These are phyloP conservation scores for Hypoxylon intermedium DNA, from an alignment of 495 filamentous ascomycete genomes.

Conservation along the genomic window DNA sequence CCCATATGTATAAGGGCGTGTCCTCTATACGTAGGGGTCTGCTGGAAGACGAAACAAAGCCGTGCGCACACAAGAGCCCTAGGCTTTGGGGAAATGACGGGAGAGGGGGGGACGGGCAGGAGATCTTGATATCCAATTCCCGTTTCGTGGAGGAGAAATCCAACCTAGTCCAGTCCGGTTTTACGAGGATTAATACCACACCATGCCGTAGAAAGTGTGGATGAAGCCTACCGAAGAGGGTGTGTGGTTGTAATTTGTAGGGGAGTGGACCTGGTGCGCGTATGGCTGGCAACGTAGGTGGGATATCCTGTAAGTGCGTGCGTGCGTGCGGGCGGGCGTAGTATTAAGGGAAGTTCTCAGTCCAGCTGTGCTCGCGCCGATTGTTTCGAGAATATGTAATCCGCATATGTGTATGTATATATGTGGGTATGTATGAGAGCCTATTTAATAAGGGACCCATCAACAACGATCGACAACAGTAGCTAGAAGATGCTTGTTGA, in stretches of 20 bases:
- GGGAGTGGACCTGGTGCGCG: constrained; percentile 29
- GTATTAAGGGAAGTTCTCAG: constrained; percentile 21
- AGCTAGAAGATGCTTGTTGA: constrained; percentile 8
- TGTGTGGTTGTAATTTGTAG: constrained; percentile 36
- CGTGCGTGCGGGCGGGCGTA: background rate
- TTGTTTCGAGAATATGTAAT: constrained; percentile 38
- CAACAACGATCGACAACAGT: constrained; percentile 31
- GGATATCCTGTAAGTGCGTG: constrained; percentile 12
- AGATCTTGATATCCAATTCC: constrained; percentile 38
- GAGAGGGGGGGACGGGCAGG: constrained; percentile 14
- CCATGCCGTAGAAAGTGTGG: constrained; percentile 30
- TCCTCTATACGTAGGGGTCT: constrained; percentile 16
- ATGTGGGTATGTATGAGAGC: constrained; percentile 12
- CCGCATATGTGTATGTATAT: too few species aligned
- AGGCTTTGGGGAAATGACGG: constrained; percentile 29
- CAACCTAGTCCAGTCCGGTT: constrained; percentile 12
- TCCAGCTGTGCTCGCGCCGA: constrained; percentile 23
- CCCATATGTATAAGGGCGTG: constrained; percentile 35
- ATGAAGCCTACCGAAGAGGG: constrained; percentile 24
- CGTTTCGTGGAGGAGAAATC: constrained; percentile 13
- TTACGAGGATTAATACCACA: constrained; percentile 33
- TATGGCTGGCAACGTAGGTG: constrained; percentile 8
- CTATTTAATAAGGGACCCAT: constrained; percentile 34
- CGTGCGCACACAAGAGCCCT: constrained; percentile 26
- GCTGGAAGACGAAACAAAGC: constrained; percentile 25